Evolutionary conservation across 345 rosid species (phyloP).

Genomic region (Citrus reticulata): DNA sequence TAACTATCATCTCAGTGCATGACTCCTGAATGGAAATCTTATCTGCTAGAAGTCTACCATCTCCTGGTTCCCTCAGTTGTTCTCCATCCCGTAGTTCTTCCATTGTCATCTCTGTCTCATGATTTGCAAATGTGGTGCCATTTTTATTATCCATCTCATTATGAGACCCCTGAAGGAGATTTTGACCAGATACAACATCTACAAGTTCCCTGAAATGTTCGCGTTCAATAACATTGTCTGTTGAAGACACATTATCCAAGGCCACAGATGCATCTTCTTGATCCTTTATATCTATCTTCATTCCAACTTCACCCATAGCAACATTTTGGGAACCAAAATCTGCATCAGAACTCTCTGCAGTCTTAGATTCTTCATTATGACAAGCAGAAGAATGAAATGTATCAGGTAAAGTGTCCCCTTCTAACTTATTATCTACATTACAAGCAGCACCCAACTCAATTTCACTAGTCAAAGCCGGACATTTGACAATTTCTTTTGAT

Average conservation of each 20-base stretch:
- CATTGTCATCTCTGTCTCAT: conserved; percentile 17
- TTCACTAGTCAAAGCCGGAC: background rate
- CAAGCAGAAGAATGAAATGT: conserved; percentile 4
- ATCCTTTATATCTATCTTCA: conserved; percentile 16
- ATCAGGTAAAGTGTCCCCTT: conserved; percentile 5
- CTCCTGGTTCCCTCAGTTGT: conserved; percentile 8
- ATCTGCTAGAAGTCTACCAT: conserved; percentile 16
- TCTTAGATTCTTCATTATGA: conserved; percentile 17
- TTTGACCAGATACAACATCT: conserved; percentile 21
- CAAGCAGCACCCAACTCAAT: background rate
- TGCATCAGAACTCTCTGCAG: conserved; percentile 17
- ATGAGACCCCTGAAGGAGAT: conserved; percentile 8
- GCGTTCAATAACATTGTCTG: conserved; percentile 18
- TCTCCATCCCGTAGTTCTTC: conserved; percentile 21
- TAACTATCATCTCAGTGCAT: conserved; percentile 11
- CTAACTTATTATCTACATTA: conserved; percentile 1
- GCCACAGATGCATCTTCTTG: conserved; percentile 15
- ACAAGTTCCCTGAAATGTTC: conserved; percentile 25
- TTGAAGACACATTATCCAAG: conserved; percentile 17
- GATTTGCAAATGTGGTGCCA: conserved; percentile 18
- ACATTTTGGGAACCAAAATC: conserved; percentile 14
- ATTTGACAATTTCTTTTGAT: conserved; percentile 17
- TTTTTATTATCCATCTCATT: conserved; percentile 22
- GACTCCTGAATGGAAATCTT: conserved; percentile 16
- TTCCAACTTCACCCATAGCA: conserved; percentile 15